phyloP scores from a whole-genome alignment of 257 asterid species.

The Solanum dulcamara region DNA sequence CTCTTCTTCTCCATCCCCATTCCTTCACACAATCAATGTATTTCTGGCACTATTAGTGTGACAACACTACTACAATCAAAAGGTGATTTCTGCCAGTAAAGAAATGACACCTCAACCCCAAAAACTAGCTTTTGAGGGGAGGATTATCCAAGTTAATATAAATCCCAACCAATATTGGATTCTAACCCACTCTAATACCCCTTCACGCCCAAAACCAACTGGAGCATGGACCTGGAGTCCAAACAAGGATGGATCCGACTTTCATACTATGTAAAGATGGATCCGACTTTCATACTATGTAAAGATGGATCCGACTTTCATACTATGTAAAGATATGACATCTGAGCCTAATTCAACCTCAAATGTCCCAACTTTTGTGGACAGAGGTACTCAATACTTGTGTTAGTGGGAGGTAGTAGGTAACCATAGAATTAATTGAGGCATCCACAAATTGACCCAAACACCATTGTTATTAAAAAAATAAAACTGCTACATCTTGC shows the following conservation, averaged over 20 bases:
- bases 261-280: neutral
- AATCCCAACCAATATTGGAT: neutral
- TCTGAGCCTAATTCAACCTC: neutral
- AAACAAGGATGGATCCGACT: no score
- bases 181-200: neutral
- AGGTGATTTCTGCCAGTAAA: neutral
- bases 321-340: neutral
- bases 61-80: neutral
- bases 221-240: neutral
- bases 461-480: neutral
- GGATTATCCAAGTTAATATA: neutral
- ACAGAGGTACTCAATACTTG: neutral
- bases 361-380: neutral
- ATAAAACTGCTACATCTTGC: neutral
- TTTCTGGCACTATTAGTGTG: neutral
- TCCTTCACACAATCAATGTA: neutral
- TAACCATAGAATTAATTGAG: neutral
- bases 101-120: neutral
- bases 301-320: no score
- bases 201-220: neutral
- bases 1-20: neutral
- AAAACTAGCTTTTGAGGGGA: neutral
- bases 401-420: neutral
- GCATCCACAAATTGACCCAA: neutral
- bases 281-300: no score